Conservation (phyloP, 106 monocot genomes). For the Phalaenopsis equestris region DNA sequence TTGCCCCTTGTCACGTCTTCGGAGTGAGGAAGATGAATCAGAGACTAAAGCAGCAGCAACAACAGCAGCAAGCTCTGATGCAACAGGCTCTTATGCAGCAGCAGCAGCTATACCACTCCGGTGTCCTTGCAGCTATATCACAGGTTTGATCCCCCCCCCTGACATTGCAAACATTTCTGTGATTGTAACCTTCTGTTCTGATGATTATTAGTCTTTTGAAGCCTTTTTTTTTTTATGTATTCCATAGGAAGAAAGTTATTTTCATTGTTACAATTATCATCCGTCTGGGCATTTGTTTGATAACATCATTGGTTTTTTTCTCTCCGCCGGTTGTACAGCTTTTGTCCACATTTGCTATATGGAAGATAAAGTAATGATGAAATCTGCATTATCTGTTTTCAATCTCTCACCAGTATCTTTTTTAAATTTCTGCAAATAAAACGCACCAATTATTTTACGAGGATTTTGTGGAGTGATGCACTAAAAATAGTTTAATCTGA, state of each 20-base stretch:
- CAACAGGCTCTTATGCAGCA: conserved; percentile 57
- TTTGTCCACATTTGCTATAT: not conserved
- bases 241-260: not conserved
- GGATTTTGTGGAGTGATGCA: not conserved
- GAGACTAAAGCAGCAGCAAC: conserved; percentile 33
- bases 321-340: not conserved
- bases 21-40: conserved; percentile 17
- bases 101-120: conserved; percentile 55
- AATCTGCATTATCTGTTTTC: not conserved
- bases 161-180: not conserved
- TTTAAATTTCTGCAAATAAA: not conserved
- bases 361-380: not conserved
- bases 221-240: not conserved
- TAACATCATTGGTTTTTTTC: too few relatives aligned
- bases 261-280: not conserved
- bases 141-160: conserved; percentile 25
- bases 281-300: too few relatives aligned
- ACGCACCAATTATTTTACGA: not conserved
- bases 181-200: not conserved
- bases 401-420: not conserved
- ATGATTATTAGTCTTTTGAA: not conserved
- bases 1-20: not conserved
- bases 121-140: conserved; percentile 48
- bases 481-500: not conserved
- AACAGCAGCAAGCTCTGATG: conserved; percentile 43